These are phyloP conservation scores for Tilletiaria anomala DNA, from an alignment of 1,284 basidiomycete species.

Conservation along the genomic window DNA sequence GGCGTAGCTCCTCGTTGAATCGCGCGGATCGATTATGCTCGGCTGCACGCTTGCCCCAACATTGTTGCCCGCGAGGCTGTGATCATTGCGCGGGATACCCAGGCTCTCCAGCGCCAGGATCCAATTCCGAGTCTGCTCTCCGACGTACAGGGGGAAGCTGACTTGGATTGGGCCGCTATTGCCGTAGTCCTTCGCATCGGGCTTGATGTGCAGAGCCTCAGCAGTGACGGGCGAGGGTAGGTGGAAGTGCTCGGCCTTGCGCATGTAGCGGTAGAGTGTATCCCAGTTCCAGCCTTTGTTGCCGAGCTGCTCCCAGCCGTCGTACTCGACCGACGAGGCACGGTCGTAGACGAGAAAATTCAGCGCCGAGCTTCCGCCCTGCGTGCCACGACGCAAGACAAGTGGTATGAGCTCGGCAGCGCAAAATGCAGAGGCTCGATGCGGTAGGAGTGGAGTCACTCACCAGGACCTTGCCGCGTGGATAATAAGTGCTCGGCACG, in stretches of 20 bases:
- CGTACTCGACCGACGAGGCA: constrained; percentile 30
- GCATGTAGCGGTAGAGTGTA: constrained; percentile 40
- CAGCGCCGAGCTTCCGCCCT: background rate
- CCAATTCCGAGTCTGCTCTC: constrained; percentile 20
- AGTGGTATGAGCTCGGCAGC: background rate
- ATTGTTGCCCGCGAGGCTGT: constrained; percentile 26
- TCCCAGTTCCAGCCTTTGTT: constrained; percentile 38
- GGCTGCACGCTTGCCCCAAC: constrained; percentile 29
- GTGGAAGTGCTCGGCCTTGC: constrained; percentile 37
- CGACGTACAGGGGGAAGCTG: constrained; percentile 28
- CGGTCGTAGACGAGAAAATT: constrained; percentile 33
- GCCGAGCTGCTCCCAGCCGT: constrained; percentile 31
- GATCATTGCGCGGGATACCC: constrained; percentile 17
- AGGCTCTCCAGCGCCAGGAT: constrained; percentile 14
- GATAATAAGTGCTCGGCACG: no score
- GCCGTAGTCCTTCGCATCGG: constrained; percentile 28
- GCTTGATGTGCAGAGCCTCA: constrained; percentile 16
- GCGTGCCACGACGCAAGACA: background rate
- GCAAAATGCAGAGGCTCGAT: no score
- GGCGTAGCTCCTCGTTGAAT: constrained; percentile 31
- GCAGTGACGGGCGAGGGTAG: constrained; percentile 21
- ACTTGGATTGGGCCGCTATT: constrained; percentile 24
- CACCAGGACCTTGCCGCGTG: no score
- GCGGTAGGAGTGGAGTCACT: no score
- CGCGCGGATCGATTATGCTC: constrained; percentile 23